Percentiles rank a stretch among this genome's conserved stretches.
Evolutionary conservation across 768 basidiomycete genomes (phyloP).

Genomic region (Steccherinum ochraceum): DNA sequence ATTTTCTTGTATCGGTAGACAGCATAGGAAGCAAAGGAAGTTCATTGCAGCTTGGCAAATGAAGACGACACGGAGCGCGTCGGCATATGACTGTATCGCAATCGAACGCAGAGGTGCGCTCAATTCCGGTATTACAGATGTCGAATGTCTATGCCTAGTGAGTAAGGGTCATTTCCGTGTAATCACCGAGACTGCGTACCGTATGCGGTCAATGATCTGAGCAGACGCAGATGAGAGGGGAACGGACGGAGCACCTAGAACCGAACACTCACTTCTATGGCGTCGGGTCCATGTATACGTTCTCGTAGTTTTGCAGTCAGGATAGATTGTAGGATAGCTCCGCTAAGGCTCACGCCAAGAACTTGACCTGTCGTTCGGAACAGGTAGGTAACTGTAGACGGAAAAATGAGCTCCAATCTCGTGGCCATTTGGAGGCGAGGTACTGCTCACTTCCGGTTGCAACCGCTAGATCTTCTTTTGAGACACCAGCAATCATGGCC

Average conservation of each 20-base stretch:
- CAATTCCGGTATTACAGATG: conserved; percentile 64
- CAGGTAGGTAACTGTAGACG: conserved; percentile 73
- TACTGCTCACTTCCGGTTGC: conserved; percentile 77
- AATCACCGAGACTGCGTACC: conserved; percentile 29
- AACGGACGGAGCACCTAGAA: too few species aligned
- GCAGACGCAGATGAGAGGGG: too few species aligned
- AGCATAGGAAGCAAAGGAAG: conserved; percentile 58
- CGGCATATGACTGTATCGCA: conserved; percentile 73
- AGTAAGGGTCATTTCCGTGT: conserved; percentile 1
- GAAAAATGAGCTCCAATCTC: neutral
- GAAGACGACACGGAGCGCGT: conserved; percentile 78
- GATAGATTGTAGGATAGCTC: conserved; percentile 78
- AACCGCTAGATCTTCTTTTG: conserved; percentile 77
- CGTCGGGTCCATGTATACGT: conserved; percentile 71
- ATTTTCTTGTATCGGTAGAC: conserved; percentile 73
- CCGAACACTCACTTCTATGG: conserved; percentile 58
- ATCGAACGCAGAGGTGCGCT: conserved; percentile 46
- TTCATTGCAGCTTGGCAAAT: conserved; percentile 69
- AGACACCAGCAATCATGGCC: conserved; percentile 85
- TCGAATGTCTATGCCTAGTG: conserved; percentile 64
- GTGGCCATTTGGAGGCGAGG: neutral
- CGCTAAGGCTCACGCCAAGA: conserved; percentile 84
- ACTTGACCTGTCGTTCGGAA: conserved; percentile 95
- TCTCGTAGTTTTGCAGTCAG: conserved; percentile 62
- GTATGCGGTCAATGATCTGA: conserved; percentile 70